Base-by-base conservation (phyloP, 2,329 filamentous ascomycete genomes). In the Microsporum ferrugineum region DNA sequence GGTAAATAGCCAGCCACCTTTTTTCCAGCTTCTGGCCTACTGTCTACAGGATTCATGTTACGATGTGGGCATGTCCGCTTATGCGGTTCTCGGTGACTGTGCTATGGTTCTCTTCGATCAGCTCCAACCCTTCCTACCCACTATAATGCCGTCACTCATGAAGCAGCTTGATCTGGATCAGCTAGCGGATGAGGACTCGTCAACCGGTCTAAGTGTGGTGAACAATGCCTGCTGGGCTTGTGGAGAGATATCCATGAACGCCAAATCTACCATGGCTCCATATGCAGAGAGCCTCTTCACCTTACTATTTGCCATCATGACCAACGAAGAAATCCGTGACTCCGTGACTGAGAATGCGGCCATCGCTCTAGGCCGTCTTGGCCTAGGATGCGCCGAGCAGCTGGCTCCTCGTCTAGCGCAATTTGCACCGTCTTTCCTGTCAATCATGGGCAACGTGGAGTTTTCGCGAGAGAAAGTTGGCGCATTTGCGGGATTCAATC, bases 181-280 rank as follows among this genome's bases (percentile, higher is more conserved):
- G 60, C 82, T 91, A 58, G 75, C 84, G 17, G 88, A 91, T 63
- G 89, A 95, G 67, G 88, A 91, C 63, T 85, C 90, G 55, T 89
- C 95, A 65, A 88, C 84, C 17, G 87, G 86, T 12, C 96, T 96
- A 72, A 90, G 91, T 63, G 91, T 97, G 34, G 86, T 97, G 63
- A 99, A 97, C 81, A 99, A 99, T 71, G 92, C 94, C 27, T 97
- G 92, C 77, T 99, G 94, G 94, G 95, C 91, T 5, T 86, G 86
- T 29, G 94, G 94, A 47, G 94, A 99, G 77, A 94, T 97, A 64
- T 85, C 91, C 14, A 85, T 96, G 73, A 86, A 89, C 71, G 84
- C 86, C 66, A 84, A 86, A 64, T 78, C 79, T 34, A 84, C 82
- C 60, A 88, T 96, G 84, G 81, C 81, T 0, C 87, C 87, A 0